Percentiles rank a stretch among this genome's conserved stretches.
Evolutionary conservation across 768 basidiomycete species (phyloP).

Genomic region (Tricholoma furcatifolium): DNA sequence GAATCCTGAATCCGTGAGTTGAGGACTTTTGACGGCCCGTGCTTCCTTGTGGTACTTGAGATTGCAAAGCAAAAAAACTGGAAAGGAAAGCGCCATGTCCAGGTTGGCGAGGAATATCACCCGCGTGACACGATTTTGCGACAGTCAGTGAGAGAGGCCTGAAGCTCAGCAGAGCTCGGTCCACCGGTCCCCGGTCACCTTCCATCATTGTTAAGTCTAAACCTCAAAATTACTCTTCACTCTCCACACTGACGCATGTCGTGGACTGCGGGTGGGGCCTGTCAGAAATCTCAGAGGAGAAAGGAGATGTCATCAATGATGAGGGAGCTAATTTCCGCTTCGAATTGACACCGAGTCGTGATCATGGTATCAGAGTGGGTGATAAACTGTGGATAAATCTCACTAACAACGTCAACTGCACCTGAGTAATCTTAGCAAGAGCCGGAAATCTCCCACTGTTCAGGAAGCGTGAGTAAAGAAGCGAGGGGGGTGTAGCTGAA

Average conservation of each 20-base stretch:
- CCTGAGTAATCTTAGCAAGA: not conserved
- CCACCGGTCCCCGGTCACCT: too few species aligned
- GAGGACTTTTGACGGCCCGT: slow-evolving; percentile 5
- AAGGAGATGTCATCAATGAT: too few species aligned
- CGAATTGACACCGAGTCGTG: too few species aligned
- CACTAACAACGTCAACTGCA: too few species aligned
- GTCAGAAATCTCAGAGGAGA: not conserved
- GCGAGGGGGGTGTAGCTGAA: too few species aligned
- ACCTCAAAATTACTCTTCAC: not conserved
- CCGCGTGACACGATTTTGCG: too few species aligned
- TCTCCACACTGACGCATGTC: not conserved
- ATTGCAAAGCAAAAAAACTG: not conserved
- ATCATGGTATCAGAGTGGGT: too few species aligned
- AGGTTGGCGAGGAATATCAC: not conserved
- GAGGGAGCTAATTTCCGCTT: too few species aligned
- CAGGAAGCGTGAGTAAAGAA: slow-evolving; percentile 7
- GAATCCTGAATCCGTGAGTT: not conserved
- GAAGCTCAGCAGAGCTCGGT: too few species aligned
- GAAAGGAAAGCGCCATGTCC: not conserved
- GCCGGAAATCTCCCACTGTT: not conserved
- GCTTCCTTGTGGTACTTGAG: not conserved
- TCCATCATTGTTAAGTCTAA: too few species aligned
- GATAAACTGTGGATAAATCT: too few species aligned
- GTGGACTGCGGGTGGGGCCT: not conserved
- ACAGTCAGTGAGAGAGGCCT: too few species aligned